Evolutionary conservation across 805 yeast genomes (phyloP).

Genomic region (Saccharomycopsis babjevae): DNA sequence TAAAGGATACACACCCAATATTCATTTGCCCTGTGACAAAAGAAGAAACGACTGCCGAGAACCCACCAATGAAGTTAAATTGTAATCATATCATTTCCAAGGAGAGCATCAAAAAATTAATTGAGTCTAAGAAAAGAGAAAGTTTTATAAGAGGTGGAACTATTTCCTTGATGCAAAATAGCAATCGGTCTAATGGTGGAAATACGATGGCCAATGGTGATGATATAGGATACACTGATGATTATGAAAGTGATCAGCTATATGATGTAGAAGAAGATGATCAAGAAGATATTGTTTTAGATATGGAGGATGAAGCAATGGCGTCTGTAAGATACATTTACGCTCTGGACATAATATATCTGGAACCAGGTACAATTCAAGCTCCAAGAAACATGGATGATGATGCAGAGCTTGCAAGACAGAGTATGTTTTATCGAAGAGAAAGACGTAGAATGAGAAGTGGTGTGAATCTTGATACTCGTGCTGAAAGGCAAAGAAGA

Average conservation of each 20-base stretch:
- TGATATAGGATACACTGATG: constrained; percentile 1
- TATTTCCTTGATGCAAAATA: background rate
- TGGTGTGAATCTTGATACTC: background rate
- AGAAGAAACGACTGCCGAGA: constrained; percentile 49
- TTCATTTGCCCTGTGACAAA: constrained; percentile 65
- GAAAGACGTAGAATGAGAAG: background rate
- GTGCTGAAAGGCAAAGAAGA: background rate
- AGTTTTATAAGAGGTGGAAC: constrained; percentile 5
- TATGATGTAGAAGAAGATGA: background rate
- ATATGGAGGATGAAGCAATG: constrained; percentile 1
- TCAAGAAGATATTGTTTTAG: background rate
- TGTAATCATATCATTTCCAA: constrained; percentile 57
- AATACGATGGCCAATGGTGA: background rate
- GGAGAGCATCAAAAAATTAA: constrained; percentile 40
- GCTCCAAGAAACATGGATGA: constrained; percentile 1
- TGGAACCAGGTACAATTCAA: background rate
- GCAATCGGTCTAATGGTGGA: background rate
- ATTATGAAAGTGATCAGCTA: background rate
- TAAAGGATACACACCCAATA: constrained; percentile 48
- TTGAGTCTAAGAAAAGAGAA: constrained; percentile 21
- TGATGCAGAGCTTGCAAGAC: constrained; percentile 2
- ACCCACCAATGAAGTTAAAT: constrained; percentile 54
- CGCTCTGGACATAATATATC: background rate
- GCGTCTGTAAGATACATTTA: background rate
- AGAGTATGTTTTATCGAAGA: background rate